Evolutionary conservation across 352 stramenopile species (phyloP).

Genomic region (Pythium phragmiticola): DNA sequence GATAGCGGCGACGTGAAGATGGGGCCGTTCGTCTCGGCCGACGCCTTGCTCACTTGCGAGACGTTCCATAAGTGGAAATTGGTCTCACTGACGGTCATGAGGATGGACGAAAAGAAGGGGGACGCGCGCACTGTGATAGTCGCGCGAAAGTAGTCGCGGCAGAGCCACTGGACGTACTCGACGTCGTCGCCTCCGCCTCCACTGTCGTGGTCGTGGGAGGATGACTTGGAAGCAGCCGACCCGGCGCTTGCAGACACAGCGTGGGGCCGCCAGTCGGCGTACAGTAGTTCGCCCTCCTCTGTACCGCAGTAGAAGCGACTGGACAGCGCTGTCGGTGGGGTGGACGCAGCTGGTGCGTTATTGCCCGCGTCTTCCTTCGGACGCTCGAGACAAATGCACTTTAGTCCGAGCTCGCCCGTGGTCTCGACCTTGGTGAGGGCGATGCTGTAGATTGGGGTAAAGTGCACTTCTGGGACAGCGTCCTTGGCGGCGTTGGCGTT

Average conservation of each 20-base stretch:
- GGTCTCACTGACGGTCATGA: constrained; percentile 87
- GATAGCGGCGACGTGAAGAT: constrained; percentile 89
- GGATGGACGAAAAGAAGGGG: constrained; percentile 90
- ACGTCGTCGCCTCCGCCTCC: constrained; percentile 56
- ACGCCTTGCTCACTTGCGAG: constrained; percentile 35
- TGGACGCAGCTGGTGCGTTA: background rate
- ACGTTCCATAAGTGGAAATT: constrained; percentile 93
- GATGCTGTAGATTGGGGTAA: constrained; percentile 84
- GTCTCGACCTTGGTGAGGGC: constrained; percentile 74
- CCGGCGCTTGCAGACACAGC: constrained; percentile 26
- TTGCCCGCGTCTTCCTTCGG: constrained; percentile 43
- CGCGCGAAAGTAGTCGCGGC: constrained; percentile 84
- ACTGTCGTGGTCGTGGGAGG: constrained; percentile 13
- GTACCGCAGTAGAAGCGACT: constrained; percentile 82
- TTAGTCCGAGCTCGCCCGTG: constrained; percentile 59
- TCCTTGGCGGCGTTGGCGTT: constrained; percentile 44
- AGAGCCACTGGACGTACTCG: constrained; percentile 92
- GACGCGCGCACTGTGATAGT: constrained; percentile 80
- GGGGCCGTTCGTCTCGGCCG: constrained; percentile 46
- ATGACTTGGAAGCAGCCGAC: constrained; percentile 17
- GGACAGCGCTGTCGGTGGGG: constrained; percentile 28
- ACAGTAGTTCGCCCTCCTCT: constrained; percentile 90
- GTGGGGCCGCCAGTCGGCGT: constrained; percentile 86
- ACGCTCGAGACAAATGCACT: constrained; percentile 67
- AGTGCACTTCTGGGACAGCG: constrained; percentile 62